Evolutionary conservation across 768 basidiomycete genomes (phyloP), one percentile per base, ranked within the genome.

Genomic region (Mycena venus): DNA sequence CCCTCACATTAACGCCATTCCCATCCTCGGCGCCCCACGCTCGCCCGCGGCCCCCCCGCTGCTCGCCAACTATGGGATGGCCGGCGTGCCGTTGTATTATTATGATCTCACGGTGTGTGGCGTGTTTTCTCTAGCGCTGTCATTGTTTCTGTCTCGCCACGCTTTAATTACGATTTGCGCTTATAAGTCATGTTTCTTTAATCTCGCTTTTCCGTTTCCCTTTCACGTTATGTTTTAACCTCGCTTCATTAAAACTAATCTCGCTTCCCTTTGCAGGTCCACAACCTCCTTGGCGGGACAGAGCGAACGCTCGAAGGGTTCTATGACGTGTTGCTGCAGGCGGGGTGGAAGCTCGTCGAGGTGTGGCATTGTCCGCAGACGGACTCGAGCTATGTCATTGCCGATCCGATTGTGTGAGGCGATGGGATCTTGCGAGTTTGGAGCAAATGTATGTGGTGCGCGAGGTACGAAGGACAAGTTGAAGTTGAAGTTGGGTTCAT

Each of bases 221-320:
- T 21, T 14, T 9, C 47, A 15, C 31, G 38, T 7, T n/a, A 5
- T 21, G 61, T 7, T 15, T 11, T n/a, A n/a, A n/a, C 5, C 25
- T 32, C n/a, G 11, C 36, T 25, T 44, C 11, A 42, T 44, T 40
- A 2, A 8, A 10, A 12, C 19, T 27, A 38, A 25, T 32, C 27
- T 0, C 11, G 17, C 14, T 25, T 40, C 25, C 12, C 12, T 25
- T 34, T 6, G 1, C 19, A 70, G 69, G 49, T 73, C 11, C 32
- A 68, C 31, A 42, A 53, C 21, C 27, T 68, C 4, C 49, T 69
- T 2, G 68, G 73, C 12, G 73, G 68, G 2, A 29, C 23, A 11
- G 61, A 64, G 60, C 61, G 73, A 42, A 70, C 73, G 7, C 29
- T 74, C n/a, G 68, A 49, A 3, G 67, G 55, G 1, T 70, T 70